Percentiles rank a stretch among this genome's conserved stretches.
Evolutionary conservation across 768 basidiomycete species (phyloP).

Genomic region (Suillus clintonianus): DNA sequence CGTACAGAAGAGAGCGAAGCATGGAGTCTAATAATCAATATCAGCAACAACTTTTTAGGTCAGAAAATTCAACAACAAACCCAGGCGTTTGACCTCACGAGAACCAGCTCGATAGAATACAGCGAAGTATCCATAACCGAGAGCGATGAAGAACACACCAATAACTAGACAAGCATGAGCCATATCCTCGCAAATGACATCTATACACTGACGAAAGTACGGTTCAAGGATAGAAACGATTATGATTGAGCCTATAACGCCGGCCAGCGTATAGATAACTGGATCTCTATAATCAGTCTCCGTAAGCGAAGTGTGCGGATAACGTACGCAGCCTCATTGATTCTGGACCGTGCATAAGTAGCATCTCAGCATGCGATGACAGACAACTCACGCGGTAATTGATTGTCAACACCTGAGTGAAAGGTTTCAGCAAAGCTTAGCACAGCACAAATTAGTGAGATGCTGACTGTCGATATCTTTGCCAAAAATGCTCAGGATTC

Average conservation of each 20-base stretch:
- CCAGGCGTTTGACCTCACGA: constrained; percentile 66
- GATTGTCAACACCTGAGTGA: constrained; percentile 48
- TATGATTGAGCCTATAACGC: constrained; percentile 52
- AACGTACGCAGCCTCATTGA: constrained; percentile 54
- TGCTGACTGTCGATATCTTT: constrained; percentile 65
- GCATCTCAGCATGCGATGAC: background rate
- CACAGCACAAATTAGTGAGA: background rate
- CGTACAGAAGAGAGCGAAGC: constrained; percentile 73
- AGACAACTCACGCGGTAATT: constrained; percentile 47
- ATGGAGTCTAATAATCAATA: constrained; percentile 52
- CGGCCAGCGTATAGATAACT: constrained; percentile 55
- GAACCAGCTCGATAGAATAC: constrained; percentile 71
- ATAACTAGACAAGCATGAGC: constrained; percentile 41
- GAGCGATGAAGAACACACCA: constrained; percentile 48
- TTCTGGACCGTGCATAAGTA: constrained; percentile 32
- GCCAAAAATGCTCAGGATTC: constrained; percentile 61
- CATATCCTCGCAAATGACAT: background rate
- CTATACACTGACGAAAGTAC: constrained; percentile 53
- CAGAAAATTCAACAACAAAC: constrained; percentile 16
- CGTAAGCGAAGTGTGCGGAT: background rate
- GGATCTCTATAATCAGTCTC: constrained; percentile 4
- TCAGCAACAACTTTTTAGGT: background rate
- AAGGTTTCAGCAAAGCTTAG: background rate
- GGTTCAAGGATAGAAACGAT: constrained; percentile 60
- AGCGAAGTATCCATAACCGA: constrained; percentile 67